These are phyloP conservation scores for Phytophthora cactorum DNA, from an alignment of 352 stramenopile genomes.

Conservation along the genomic window DNA sequence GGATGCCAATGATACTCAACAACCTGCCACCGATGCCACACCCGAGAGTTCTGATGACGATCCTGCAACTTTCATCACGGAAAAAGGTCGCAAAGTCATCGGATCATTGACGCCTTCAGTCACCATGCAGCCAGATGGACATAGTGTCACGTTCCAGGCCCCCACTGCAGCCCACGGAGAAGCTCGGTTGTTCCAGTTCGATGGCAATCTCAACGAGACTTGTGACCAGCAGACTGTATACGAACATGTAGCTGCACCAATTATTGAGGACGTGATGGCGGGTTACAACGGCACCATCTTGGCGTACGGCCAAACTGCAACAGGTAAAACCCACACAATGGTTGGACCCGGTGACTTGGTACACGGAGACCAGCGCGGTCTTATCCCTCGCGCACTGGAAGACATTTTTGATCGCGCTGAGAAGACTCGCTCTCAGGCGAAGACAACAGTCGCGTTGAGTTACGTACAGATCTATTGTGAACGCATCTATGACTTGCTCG, in stretches of 20 bases:
- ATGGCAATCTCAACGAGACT: conserved; percentile 53
- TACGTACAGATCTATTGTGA: conserved; percentile 88
- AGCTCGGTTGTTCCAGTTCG: conserved; percentile 61
- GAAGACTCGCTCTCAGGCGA: conserved; percentile 31
- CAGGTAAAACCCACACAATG: conserved; percentile 80
- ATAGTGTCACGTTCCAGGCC: conserved; percentile 39
- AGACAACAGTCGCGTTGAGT: conserved; percentile 63
- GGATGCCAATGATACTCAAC: conserved; percentile 17
- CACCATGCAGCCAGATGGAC: conserved; percentile 36
- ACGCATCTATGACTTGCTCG: conserved; percentile 74
- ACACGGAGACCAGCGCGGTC: conserved; percentile 43
- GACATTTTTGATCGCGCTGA: conserved; percentile 59
- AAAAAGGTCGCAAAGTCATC: conserved; percentile 43
- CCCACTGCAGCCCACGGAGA: conserved; percentile 29
- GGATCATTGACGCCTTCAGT: conserved; percentile 29
- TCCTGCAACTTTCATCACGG: conserved; percentile 66
- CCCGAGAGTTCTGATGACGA: conserved; percentile 37
- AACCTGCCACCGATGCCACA: conserved; percentile 23
- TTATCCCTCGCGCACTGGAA: conserved; percentile 69
- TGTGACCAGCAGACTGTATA: conserved; percentile 59
- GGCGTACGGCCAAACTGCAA: conserved; percentile 71
- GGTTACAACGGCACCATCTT: conserved; percentile 77
- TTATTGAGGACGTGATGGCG: conserved; percentile 69
- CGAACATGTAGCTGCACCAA: conserved; percentile 47
- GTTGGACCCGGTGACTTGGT: conserved; percentile 50